Evolutionary conservation across 305 asterid species (phyloP).

Genomic region (Fraxinus latifolia): DNA sequence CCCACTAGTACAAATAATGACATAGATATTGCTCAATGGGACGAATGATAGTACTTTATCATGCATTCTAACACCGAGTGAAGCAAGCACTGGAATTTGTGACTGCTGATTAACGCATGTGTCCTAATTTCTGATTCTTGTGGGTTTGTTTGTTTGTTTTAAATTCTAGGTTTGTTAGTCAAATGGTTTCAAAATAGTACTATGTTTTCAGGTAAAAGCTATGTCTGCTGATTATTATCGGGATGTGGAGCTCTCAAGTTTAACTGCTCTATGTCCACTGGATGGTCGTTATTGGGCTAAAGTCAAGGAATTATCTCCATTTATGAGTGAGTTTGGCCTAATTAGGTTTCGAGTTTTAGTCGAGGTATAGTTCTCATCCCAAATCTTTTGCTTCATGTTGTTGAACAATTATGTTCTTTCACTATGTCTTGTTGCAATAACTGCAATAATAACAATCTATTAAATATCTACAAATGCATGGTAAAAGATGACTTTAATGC

Average conservation of each 20-base stretch:
- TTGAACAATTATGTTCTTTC: neutral
- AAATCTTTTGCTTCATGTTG: neutral
- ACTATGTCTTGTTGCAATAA: neutral
- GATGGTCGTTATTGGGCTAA: conserved; percentile 89
- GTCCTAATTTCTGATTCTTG: neutral
- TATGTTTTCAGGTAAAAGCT: conserved; percentile 39
- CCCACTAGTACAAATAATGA: neutral
- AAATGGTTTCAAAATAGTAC: neutral
- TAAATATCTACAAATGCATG: neutral
- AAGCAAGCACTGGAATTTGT: neutral
- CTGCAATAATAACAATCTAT: neutral
- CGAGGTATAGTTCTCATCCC: conserved; percentile 45
- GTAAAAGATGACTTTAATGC: neutral
- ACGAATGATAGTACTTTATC: neutral
- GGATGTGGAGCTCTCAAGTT: conserved; percentile 59
- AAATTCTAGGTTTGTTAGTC: neutral
- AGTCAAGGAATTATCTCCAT: conserved; percentile 70
- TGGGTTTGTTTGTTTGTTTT: no score
- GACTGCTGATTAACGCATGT: neutral
- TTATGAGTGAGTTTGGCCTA: conserved; percentile 75
- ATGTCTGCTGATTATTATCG: conserved; percentile 30
- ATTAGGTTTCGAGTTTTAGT: conserved; percentile 69
- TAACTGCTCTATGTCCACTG: conserved; percentile 71
- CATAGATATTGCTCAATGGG: neutral
- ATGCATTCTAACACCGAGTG: neutral